A percentile compares a stretch with the other conserved stretches of the same genome.
phyloP scores from a whole-genome alignment of 2,329 filamentous ascomycete species.

The Hypomyces perniciosus region DNA sequence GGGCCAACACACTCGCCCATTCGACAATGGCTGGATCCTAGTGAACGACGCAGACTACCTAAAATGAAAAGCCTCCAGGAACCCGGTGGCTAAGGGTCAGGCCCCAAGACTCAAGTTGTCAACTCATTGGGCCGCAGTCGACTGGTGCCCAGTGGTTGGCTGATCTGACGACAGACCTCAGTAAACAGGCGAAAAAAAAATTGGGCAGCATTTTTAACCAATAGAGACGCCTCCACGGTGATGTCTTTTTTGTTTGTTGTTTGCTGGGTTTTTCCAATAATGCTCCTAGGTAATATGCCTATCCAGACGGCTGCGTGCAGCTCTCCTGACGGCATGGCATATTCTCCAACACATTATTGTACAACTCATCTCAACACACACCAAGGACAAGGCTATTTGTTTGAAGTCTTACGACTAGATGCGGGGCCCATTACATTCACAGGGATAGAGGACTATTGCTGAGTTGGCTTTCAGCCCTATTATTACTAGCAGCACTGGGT shows the following conservation, averaged over 20 bases:
- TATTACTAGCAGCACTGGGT: neutral
- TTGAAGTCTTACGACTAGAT: neutral
- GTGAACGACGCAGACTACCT: constrained; percentile 1
- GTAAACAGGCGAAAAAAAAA: neutral
- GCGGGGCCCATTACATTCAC: neutral
- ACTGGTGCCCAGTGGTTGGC: constrained; percentile 12
- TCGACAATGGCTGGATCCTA: constrained; percentile 27
- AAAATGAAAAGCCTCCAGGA: constrained; percentile 1
- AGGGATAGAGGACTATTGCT: constrained; percentile 1
- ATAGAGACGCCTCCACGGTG: constrained; percentile 4
- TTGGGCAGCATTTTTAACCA: constrained; percentile 8
- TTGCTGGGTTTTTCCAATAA: constrained; percentile 2
- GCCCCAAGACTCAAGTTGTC: constrained; percentile 9
- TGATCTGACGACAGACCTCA: constrained; percentile 4
- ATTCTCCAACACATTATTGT: no score
- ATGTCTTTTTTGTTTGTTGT: neutral
- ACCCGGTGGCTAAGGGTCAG: constrained; percentile 10
- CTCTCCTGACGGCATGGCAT: no score
- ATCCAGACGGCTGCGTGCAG: constrained; percentile 8
- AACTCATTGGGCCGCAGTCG: constrained; percentile 7
- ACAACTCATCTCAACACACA: no score
- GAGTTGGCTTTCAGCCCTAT: constrained; percentile 13
- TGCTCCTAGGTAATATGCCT: constrained; percentile 1
- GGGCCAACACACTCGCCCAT: constrained; percentile 23
- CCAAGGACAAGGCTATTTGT: no score